Evolutionary conservation across 768 basidiomycete genomes (phyloP).

Genomic region (Suillus cothurnatus): DNA sequence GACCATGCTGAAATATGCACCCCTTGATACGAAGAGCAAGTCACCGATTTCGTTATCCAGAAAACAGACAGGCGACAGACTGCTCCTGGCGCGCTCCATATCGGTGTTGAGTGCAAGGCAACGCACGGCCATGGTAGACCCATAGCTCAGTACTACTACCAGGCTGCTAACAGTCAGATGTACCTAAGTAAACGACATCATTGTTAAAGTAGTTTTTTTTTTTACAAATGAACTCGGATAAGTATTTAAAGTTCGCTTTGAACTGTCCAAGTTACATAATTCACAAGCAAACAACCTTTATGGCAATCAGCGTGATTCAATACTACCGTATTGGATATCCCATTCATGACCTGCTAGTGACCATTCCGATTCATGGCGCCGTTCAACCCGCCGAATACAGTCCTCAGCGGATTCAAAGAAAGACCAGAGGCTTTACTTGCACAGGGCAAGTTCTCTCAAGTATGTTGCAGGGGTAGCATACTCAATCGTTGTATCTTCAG

Average conservation of each 20-base stretch:
- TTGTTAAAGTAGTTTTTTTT: neutral
- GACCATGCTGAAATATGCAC: neutral
- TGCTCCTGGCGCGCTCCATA: neutral
- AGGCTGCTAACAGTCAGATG: neutral
- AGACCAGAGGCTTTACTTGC: slow-evolving; percentile 35
- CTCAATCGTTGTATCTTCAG: slow-evolving; percentile 31
- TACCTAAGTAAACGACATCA: neutral
- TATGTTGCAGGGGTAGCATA: slow-evolving; percentile 9
- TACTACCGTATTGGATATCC: neutral
- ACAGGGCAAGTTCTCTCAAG: slow-evolving; percentile 25
- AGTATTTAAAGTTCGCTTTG: neutral
- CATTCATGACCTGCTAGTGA: neutral
- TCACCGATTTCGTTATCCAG: neutral
- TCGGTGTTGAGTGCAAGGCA: neutral
- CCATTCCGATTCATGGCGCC: slow-evolving; percentile 30
- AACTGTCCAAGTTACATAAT: neutral
- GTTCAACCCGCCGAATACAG: slow-evolving; percentile 26
- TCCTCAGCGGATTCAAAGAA: slow-evolving; percentile 39
- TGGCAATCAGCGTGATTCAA: neutral
- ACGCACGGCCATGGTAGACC: neutral
- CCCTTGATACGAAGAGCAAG: neutral
- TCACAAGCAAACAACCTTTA: neutral
- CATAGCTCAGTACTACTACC: neutral
- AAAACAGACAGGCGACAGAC: neutral
- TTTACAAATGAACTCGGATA: neutral